Percentiles rank a stretch among this genome's conserved stretches.
Evolutionary conservation across 2,329 filamentous ascomycete genomes (phyloP).

Genomic region (Monosporascus sp.): DNA sequence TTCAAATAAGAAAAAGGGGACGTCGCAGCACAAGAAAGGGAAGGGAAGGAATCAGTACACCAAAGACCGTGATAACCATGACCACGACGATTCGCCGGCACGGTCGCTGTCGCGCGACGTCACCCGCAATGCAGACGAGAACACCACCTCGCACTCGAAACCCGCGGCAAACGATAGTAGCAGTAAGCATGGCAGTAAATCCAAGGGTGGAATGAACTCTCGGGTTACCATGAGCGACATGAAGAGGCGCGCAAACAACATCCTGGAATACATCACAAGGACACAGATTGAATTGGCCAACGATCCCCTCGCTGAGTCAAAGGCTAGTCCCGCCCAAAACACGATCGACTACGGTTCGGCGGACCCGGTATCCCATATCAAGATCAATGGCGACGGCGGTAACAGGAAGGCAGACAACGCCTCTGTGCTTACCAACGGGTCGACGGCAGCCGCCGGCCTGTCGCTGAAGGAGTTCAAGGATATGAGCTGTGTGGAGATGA

Average conservation of each 20-base stretch:
- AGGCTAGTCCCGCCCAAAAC: slow-evolving; percentile 36
- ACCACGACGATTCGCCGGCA: slow-evolving; percentile 49
- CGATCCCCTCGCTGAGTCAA: slow-evolving; percentile 43
- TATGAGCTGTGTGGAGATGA: slow-evolving; percentile 79
- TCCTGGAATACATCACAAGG: slow-evolving; percentile 84
- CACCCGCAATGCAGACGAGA: slow-evolving; percentile 40
- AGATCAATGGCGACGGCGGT: slow-evolving; percentile 30
- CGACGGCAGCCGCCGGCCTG: slow-evolving; percentile 20
- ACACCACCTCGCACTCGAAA: slow-evolving; percentile 28
- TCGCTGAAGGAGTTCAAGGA: slow-evolving; percentile 60
- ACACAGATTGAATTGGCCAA: slow-evolving; percentile 83
- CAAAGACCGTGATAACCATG: slow-evolving; percentile 60
- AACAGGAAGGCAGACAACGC: slow-evolving; percentile 12
- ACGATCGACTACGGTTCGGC: slow-evolving; percentile 32
- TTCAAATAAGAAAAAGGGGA: slow-evolving; percentile 56
- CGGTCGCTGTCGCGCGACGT: slow-evolving; percentile 49
- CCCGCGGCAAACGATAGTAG: slow-evolving; percentile 28
- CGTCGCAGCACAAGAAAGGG: slow-evolving; percentile 58
- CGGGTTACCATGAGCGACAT: slow-evolving; percentile 85
- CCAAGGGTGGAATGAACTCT: slow-evolving; percentile 50
- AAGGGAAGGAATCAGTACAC: slow-evolving; percentile 80
- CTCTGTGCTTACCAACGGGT: slow-evolving; percentile 18
- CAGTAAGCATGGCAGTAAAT: slow-evolving; percentile 49
- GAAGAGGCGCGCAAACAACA: slow-evolving; percentile 75
- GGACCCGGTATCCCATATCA: slow-evolving; percentile 24